phyloP scores from a whole-genome alignment of 495 filamentous ascomycete genomes.

The Penicillium robsamsonii region DNA sequence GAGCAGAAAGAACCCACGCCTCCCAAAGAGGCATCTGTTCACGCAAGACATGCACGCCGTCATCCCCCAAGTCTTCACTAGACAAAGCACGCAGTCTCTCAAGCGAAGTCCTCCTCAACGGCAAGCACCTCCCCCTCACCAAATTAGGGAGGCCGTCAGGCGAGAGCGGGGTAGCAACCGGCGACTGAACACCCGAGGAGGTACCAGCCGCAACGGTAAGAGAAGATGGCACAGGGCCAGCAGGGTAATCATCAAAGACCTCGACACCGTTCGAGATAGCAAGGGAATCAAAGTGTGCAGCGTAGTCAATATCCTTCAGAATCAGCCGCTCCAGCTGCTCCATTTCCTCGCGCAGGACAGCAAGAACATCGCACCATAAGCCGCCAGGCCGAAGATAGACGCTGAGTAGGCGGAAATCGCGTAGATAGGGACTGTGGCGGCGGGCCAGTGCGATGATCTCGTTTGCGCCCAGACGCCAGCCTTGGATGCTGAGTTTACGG shows the following conservation, averaged over 20 bases:
- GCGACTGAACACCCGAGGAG: background rate
- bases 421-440: conserved; percentile 55
- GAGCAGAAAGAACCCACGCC: conserved; percentile 55
- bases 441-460: conserved; percentile 59
- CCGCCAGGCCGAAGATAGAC: conserved; percentile 58
- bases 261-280: conserved; percentile 26
- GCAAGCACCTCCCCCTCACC: conserved; percentile 15
- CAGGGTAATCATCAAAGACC: conserved; percentile 17
- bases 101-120: conserved; percentile 22
- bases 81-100: conserved; percentile 28
- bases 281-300: conserved; percentile 49
- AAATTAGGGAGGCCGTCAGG: conserved; percentile 1
- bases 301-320: conserved; percentile 61
- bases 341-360: conserved; percentile 57
- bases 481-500: conserved; percentile 62
- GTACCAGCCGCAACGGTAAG: conserved; percentile 21
- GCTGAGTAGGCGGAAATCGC: conserved; percentile 56
- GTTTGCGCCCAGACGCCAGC: conserved; percentile 57
- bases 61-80: conserved; percentile 56
- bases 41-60: conserved; percentile 51
- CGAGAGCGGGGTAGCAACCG: background rate
- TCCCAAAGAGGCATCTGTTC: conserved; percentile 61
- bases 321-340: conserved; percentile 57
- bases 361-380: conserved; percentile 60
- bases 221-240: conserved; percentile 4